Evolutionary conservation across 192 early-diverging fungal species (phyloP), one percentile per base, ranked within the genome.

Genomic region (Backusella tuberculispora): DNA sequence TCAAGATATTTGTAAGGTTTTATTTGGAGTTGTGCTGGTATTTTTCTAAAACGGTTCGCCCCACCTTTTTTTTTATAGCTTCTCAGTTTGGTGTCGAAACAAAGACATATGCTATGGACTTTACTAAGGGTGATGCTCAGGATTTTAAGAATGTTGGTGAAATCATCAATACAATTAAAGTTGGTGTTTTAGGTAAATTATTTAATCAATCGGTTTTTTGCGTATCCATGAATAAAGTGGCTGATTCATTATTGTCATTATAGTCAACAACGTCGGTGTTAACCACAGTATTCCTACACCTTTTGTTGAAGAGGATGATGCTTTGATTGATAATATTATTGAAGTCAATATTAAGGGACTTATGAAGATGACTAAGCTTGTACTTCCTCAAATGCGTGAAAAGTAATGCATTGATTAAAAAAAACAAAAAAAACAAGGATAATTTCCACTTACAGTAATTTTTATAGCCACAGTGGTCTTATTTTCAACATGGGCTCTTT

Each of bases 401-500:
- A 79, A 79, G 85, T 86, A 81, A 73, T 56, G 56, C 64, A 15
- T 26, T 67, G 10, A 42, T 41, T 19, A 38, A 46, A 74, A 17
- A 56, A 73, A 43, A 72, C 19, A 34, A 44, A 21, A 19, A 40
- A n/a, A 63, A 26, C 34, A 47, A 56, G 40, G 41, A 12, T 43
- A 45, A 19, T 21, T 8, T 48, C 13, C 0, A 24, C 43, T 66
- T 66, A 34, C 38, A 38, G 15, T 43, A 5, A 34, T 56, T 14
- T 14, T 21, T 66, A 56, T 77, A 90, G 90, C 56, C 87, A 89
- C 75, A 75, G 74, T 47, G 96, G 97, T 29, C 86, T 96, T 77
- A 95, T 99, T 71, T 85, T 99, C 76, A 99, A 99, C 83, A 82
- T 92, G 65, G 97, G 98, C 14, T 97, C 95, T 65, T 94, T 96